Evolutionary conservation across 1,284 basidiomycete species (phyloP), one percentile per base, ranked within the genome.

Genomic region (Xerocomus tenax): DNA sequence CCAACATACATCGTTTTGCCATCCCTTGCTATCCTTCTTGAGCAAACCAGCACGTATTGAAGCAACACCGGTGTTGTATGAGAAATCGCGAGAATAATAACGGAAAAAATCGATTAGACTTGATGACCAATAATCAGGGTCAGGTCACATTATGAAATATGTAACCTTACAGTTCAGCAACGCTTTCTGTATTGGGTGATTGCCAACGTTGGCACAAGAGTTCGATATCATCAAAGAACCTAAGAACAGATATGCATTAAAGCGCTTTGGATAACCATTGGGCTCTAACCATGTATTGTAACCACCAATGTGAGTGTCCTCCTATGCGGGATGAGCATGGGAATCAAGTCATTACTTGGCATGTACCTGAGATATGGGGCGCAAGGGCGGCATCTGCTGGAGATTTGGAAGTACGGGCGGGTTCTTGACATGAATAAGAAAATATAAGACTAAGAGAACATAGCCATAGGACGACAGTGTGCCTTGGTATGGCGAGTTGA

Each of bases 221-320:
- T 60, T 96, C 92, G 61, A 96, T 87, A 67, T 98, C 95, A 73
- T 98, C 95, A 67, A 97, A 98, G 71, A 98, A 98, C 82, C 86
- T 83, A 59, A 21, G 39, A 46, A 23, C 1, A n/a, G 16, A 15
- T 12, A 18, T 55, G 34, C 47, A 38, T 42, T 29, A 19, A 39
- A 26, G 16, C 6, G 41, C 8, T 3, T 21, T 2, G 13, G 19
- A 34, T 18, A 38, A 18, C 15, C 7, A 43, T 16, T 28, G 21
- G 15, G 29, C 26, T 58, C 67, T 52, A 56, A 82, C 86, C 91
- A 93, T 59, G 84, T 87, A 71, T 92, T 91, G 70, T 84, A 74
- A 55, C 82, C 89, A 62, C 83, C 81, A 53, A 95, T 77, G 73
- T 90, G 79, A 42, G 84, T 85, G 60, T 96, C 90, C 66, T 93